These are phyloP conservation scores for Colletotrichum agaves DNA, from an alignment of 2,329 filamentous ascomycete genomes.

Conservation along the genomic window DNA sequence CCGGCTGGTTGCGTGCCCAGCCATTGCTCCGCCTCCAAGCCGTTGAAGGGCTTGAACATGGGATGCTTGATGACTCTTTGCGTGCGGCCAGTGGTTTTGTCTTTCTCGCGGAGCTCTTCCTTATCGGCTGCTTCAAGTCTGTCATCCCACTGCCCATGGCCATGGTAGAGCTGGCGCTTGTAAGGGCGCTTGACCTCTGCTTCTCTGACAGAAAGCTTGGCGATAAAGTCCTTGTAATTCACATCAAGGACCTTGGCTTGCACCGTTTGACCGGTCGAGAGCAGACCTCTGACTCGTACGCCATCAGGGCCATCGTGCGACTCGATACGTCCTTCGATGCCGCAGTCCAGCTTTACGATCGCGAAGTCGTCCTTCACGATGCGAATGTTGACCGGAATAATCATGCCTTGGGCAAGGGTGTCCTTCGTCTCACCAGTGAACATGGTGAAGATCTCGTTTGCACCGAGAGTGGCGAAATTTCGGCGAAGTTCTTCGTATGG, in stretches of 20 bases:
- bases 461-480: constrained; percentile 75
- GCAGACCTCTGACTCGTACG: constrained; percentile 76
- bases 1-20: constrained; percentile 86
- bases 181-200: constrained; percentile 80
- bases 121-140: constrained; percentile 82
- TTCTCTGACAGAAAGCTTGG: constrained; percentile 86
- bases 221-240: constrained; percentile 85
- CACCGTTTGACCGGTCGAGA: constrained; percentile 82
- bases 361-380: constrained; percentile 92
- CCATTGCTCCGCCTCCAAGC: constrained; percentile 91
- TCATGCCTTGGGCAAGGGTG: constrained; percentile 88
- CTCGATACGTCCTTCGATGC: constrained; percentile 89
- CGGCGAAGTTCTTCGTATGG: constrained; percentile 95
- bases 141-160: constrained; percentile 88
- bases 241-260: constrained; percentile 89
- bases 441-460: constrained; percentile 93
- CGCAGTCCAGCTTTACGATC: constrained; percentile 92
- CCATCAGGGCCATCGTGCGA: constrained; percentile 83
- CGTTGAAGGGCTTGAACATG: constrained; percentile 93
- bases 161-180: constrained; percentile 75
- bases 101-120: constrained; percentile 86
- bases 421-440: constrained; percentile 92
- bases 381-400: constrained; percentile 88
- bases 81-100: constrained; percentile 83
- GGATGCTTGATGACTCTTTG: constrained; percentile 98